phyloP scores from a whole-genome alignment of 768 basidiomycete species.

The Termitomyces sp. region DNA sequence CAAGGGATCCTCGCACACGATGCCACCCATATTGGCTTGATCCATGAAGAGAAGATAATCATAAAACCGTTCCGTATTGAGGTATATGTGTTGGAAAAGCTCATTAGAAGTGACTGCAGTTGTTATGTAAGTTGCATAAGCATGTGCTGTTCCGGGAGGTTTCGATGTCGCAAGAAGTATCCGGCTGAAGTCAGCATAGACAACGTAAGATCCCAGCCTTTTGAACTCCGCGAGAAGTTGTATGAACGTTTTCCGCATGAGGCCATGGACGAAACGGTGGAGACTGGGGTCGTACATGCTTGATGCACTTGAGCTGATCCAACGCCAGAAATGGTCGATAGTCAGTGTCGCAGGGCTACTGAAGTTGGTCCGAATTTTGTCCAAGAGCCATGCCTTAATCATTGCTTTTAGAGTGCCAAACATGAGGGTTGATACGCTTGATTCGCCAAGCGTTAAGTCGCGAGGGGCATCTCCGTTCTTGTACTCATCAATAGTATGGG shows the following conservation, averaged over 20 bases:
- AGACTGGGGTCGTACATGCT: slow-evolving; percentile 90
- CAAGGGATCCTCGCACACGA: slow-evolving; percentile 78
- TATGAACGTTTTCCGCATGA: slow-evolving; percentile 98
- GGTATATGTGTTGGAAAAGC: slow-evolving; percentile 88
- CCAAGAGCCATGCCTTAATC: slow-evolving; percentile 88
- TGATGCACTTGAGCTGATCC: slow-evolving; percentile 84
- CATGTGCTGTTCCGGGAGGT: slow-evolving; percentile 90
- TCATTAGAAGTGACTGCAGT: slow-evolving; percentile 93
- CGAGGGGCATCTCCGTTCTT: slow-evolving; percentile 63
- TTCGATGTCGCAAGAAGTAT: slow-evolving; percentile 92
- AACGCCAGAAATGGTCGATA: slow-evolving; percentile 96
- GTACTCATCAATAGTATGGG: slow-evolving; percentile 89
- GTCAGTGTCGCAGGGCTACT: slow-evolving; percentile 63
- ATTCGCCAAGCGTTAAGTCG: slow-evolving; percentile 83
- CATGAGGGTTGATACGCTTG: slow-evolving; percentile 80
- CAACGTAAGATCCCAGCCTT: slow-evolving; percentile 86
- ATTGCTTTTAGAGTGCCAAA: slow-evolving; percentile 82
- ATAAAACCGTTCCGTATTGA: slow-evolving; percentile 85
- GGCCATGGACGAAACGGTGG: slow-evolving; percentile 87
- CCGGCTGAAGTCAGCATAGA: slow-evolving; percentile 90
- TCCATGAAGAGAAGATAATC: slow-evolving; percentile 97
- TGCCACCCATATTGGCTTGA: slow-evolving; percentile 83
- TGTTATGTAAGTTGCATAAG: slow-evolving; percentile 93
- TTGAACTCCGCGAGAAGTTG: slow-evolving; percentile 96
- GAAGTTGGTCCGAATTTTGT: slow-evolving; percentile 68